Conservation (phyloP, 1,139 yeast species). For the Candida gigantensis region DNA sequence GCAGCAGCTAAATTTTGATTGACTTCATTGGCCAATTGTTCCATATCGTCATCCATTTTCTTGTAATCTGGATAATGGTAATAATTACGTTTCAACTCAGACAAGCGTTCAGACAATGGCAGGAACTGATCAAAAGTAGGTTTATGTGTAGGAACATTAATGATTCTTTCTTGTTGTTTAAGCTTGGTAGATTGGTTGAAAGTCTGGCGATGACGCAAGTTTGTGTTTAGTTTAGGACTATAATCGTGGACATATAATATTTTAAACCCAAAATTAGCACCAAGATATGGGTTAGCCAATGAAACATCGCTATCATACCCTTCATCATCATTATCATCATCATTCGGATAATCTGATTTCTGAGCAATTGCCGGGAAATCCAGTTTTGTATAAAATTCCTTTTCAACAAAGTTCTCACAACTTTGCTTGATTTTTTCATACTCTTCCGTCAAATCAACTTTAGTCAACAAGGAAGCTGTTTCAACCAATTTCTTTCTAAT, state of each 20-base stretch:
- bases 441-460: conserved; percentile 25
- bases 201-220: conserved; percentile 12
- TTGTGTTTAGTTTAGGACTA: conserved; percentile 10
- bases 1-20: conserved; percentile 9
- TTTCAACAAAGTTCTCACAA: conserved; percentile 14
- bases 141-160: conserved; percentile 33
- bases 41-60: conserved; percentile 20
- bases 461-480: conserved; percentile 27
- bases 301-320: conserved; percentile 52
- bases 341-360: conserved; percentile 4
- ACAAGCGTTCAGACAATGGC: conserved; percentile 28
- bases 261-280: conserved; percentile 53
- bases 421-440: conserved; percentile 21
- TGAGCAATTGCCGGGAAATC: conserved; percentile 36
- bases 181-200: conserved; percentile 5
- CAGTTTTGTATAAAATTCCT: conserved; percentile 25
- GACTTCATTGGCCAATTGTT: conserved; percentile 19
- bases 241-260: conserved; percentile 35
- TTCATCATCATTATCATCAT: conserved; percentile 21
- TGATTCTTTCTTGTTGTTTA: conserved; percentile 11
- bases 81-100: conserved; percentile 30
- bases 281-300: conserved; percentile 51
- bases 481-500: conserved; percentile 59
- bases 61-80: conserved; percentile 32
- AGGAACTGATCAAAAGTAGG: conserved; percentile 32